Evolutionary conservation across 2,329 filamentous ascomycete genomes (phyloP).

Genomic region (Stagonosporopsis cucurbitacearum): DNA sequence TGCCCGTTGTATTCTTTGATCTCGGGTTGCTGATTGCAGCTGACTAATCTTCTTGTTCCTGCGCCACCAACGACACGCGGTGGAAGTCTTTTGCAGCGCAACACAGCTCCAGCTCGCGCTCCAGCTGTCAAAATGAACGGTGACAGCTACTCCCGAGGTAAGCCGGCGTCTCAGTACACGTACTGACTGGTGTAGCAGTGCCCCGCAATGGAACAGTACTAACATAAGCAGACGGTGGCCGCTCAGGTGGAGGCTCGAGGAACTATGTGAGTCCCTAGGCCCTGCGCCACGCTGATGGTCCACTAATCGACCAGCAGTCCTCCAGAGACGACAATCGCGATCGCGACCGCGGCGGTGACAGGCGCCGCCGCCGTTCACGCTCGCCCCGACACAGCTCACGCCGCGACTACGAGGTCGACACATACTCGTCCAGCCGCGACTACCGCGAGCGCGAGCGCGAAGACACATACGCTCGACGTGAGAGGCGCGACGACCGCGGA

Average conservation of each 20-base stretch:
- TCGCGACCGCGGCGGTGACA: slow-evolving; percentile 32
- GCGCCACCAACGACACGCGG: slow-evolving; percentile 10
- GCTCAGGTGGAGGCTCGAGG: slow-evolving; percentile 43
- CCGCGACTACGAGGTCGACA: slow-evolving; percentile 76
- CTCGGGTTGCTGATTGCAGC: slow-evolving; percentile 23
- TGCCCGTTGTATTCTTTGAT: slow-evolving; percentile 23
- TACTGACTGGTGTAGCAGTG: slow-evolving; percentile 48
- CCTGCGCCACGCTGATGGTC: slow-evolving; percentile 20
- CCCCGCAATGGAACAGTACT: slow-evolving; percentile 30
- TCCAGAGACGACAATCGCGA: slow-evolving; percentile 43
- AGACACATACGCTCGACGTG: slow-evolving; percentile 80
- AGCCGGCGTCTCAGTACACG: slow-evolving; percentile 45
- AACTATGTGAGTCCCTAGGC: slow-evolving; percentile 46
- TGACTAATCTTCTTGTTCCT: background rate
- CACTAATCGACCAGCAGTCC: slow-evolving; percentile 37
- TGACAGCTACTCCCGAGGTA: slow-evolving; percentile 82
- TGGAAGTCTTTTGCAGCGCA: slow-evolving; percentile 4
- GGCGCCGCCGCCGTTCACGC: slow-evolving; percentile 75
- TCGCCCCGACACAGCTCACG: slow-evolving; percentile 76
- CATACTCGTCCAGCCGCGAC: slow-evolving; percentile 90
- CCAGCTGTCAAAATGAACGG: slow-evolving; percentile 73
- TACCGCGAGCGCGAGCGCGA: slow-evolving; percentile 94
- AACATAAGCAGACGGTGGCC: slow-evolving; percentile 48
- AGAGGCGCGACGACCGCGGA: slow-evolving; percentile 58
- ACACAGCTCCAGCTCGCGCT: slow-evolving; percentile 20